These are phyloP conservation scores for Nicotiana sylvestris DNA, from an alignment of 257 asterid genomes.

Conservation along the genomic window DNA sequence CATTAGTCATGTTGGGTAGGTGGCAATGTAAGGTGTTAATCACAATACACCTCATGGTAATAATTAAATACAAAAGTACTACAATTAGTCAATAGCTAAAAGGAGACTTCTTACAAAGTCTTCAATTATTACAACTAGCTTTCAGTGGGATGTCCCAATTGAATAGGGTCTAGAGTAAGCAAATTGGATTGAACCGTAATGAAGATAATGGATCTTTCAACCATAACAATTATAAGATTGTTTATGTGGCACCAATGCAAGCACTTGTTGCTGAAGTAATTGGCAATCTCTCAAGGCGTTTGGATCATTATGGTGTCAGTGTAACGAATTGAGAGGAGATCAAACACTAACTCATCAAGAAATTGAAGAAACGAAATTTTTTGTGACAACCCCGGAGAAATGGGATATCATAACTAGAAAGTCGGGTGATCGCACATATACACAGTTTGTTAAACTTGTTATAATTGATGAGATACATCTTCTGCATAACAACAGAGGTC, in stretches of 20 bases:
- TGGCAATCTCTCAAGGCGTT: constrained; percentile 36
- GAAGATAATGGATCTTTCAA: constrained; percentile 23
- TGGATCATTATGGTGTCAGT: constrained; percentile 30
- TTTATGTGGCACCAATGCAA: constrained; percentile 46
- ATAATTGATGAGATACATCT: too few species aligned
- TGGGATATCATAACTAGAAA: too few species aligned
- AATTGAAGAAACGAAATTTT: constrained; percentile 13
- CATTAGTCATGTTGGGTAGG: too few species aligned
- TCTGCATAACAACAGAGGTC: too few species aligned
- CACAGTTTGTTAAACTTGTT: too few species aligned
- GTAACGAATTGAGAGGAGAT: constrained; percentile 45
- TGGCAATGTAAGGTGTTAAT: too few species aligned
- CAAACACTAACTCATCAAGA: constrained; percentile 38
- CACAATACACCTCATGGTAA: too few species aligned
- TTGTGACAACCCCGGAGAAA: too few species aligned
- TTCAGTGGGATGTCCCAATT: constrained; percentile 36
- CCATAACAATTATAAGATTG: constrained; percentile 32
- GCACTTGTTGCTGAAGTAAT: constrained; percentile 46
- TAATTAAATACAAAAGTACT: too few species aligned
- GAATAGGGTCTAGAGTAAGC: constrained; percentile 36
- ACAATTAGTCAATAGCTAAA: too few species aligned
- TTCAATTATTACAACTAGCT: constrained; percentile 17
- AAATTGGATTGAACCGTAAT: constrained; percentile 20
- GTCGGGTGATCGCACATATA: too few species aligned
- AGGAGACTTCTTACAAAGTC: too few species aligned